phyloP scores from a whole-genome alignment of 305 asterid species.

The Ajuga reptans region DNA sequence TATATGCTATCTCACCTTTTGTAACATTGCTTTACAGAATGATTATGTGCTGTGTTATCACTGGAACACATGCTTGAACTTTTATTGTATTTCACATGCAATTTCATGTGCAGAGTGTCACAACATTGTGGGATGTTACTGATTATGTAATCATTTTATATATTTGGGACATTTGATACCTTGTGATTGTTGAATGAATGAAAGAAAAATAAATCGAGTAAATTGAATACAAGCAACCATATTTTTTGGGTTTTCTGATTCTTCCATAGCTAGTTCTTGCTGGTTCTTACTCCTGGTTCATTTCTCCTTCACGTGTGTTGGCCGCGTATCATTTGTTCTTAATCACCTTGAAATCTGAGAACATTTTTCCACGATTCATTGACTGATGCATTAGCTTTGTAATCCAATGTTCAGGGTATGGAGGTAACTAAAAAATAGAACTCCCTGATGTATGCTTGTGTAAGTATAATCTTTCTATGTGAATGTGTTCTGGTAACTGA shows the following conservation, averaged over 20 bases:
- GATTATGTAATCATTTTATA: not conserved
- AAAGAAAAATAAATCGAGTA: not conserved
- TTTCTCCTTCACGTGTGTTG: not conserved
- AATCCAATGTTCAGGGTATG: not conserved
- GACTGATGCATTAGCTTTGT: not conserved
- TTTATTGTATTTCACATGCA: not conserved
- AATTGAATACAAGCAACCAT: not conserved
- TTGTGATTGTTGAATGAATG: not conserved
- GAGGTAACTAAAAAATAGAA: not conserved
- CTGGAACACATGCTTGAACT: not conserved
- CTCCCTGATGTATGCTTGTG: not conserved
- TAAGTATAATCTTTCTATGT: not conserved
- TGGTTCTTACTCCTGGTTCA: not conserved
- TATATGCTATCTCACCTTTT: conserved; percentile 2
- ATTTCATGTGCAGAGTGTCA: not conserved
- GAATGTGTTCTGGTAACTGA: not conserved
- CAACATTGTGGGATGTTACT: not conserved
- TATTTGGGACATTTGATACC: not conserved
- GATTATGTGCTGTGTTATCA: not conserved
- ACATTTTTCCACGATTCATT: not conserved
- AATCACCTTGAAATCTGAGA: not conserved
- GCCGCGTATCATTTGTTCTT: not conserved
- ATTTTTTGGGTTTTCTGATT: not conserved
- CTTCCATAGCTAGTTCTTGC: not conserved
- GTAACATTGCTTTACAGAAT: not conserved